These are phyloP conservation scores for Metschnikowia gelsemii DNA, from an alignment of 805 yeast genomes.

Conservation along the genomic window DNA sequence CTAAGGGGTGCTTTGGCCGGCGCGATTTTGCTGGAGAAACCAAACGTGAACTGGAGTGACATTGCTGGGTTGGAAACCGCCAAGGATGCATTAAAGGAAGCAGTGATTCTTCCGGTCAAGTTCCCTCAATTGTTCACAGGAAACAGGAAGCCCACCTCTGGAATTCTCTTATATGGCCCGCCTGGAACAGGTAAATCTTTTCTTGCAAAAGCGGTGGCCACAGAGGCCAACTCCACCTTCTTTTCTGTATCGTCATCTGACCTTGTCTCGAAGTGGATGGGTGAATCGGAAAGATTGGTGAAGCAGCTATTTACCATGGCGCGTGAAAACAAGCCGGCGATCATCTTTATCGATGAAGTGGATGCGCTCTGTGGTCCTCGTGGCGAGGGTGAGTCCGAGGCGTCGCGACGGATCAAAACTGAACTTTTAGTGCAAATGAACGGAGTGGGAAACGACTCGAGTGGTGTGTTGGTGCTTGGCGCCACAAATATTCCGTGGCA, in stretches of 20 bases:
- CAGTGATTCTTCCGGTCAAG: conserved; percentile 92
- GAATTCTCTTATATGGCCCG: conserved; percentile 66
- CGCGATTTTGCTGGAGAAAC: conserved; percentile 87
- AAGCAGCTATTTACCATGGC: conserved; percentile 96
- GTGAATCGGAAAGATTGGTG: conserved; percentile 94
- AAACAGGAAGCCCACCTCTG: conserved; percentile 87
- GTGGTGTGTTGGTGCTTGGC: conserved; percentile 90
- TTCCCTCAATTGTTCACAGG: conserved; percentile 96
- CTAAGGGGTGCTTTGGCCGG: conserved; percentile 88
- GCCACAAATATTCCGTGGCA: conserved; percentile 99
- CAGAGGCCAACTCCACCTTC: conserved; percentile 96
- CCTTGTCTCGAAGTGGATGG: conserved; percentile 98
- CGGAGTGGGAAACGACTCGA: conserved; percentile 94
- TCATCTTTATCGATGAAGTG: conserved; percentile 95
- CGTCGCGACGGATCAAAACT: conserved; percentile 92
- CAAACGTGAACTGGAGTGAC: conserved; percentile 92
- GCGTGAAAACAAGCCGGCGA: conserved; percentile 91
- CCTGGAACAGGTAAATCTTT: conserved; percentile 99
- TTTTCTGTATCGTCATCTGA: conserved; percentile 96
- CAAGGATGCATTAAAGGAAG: conserved; percentile 94
- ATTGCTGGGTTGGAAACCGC: conserved; percentile 95
- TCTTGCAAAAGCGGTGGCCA: conserved; percentile 96
- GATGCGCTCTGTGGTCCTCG: conserved; percentile 98
- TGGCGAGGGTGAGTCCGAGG: conserved; percentile 97
- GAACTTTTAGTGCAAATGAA: conserved; percentile 97